These are phyloP conservation scores for Linanthus parryae DNA, from an alignment of 148 eudicot genomes.

Conservation along the genomic window DNA sequence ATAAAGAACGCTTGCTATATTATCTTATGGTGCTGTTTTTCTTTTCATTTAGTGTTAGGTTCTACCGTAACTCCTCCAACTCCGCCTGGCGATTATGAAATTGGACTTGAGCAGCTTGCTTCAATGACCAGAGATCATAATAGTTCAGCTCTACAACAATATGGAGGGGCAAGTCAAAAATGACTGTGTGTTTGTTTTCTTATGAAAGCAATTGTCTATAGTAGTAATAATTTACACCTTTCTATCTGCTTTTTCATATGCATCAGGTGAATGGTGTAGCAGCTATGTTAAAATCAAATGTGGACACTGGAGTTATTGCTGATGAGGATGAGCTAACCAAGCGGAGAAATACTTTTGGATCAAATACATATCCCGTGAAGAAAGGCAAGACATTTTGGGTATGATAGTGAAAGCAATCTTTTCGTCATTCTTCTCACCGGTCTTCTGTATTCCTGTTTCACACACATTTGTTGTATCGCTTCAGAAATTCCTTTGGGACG, in stretches of 20 bases:
- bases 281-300: slow-evolving; percentile 47
- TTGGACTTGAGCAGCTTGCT: slow-evolving; percentile 70
- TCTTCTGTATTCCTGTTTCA: too few species aligned
- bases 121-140: slow-evolving; percentile 73
- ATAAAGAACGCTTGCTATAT: background rate
- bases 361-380: slow-evolving; percentile 84
- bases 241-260: slow-evolving; percentile 1
- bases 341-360: slow-evolving; percentile 68
- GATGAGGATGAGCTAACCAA: slow-evolving; percentile 44
- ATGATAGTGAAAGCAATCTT: background rate
- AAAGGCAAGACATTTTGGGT: slow-evolving; percentile 78
- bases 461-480: slow-evolving; percentile 9
- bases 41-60: slow-evolving; percentile 36
- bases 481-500: slow-evolving; percentile 89
- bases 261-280: slow-evolving; percentile 70
- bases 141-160: slow-evolving; percentile 49
- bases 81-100: slow-evolving; percentile 53
- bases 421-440: background rate
- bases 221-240: background rate
- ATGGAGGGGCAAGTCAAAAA: slow-evolving; percentile 65
- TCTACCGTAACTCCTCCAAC: slow-evolving; percentile 44
- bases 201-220: background rate
- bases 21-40: background rate
- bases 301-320: slow-evolving; percentile 55
- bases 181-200: background rate